Base-by-base conservation (phyloP, 495 filamentous ascomycete species). In the Penicillium longicatenatum region DNA sequence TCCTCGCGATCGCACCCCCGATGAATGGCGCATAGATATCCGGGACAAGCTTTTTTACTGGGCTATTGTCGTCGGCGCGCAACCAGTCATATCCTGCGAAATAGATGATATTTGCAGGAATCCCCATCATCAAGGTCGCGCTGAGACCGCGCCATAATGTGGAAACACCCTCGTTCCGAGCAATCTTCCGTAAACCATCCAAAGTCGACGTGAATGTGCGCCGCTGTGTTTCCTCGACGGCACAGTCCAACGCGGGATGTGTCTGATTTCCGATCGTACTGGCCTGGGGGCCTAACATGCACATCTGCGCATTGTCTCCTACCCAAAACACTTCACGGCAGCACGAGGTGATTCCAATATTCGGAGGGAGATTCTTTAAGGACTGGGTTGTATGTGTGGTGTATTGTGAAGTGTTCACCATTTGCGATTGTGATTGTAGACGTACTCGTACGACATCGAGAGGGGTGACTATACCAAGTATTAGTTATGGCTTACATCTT, bases 61-160 rank as follows among this genome's bases (percentile, higher is more conserved):
- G 92, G 52, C 88, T 92, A 37, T 71, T 70, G 1, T 79, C 75
- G 65, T 88, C 89, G 21, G 75, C 86, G 14, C 94, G 87, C 57
- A 98, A 74, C 86, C 90, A 94, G 65, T 98, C 94, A 70, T 98
- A 98, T n/a, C 93, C 94, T 31, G 94, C 93, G 64, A 97, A 97
- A 73, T 98, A 98, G 57, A 98, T 98, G 58, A 98, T 93, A 71
- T 98, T 98, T 35, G 85, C 91, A 0, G 94, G 94, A 30, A 98
- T 84, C 3, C 93, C 87, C 94, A 98, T 98, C 63, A 90, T 82
- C 42, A 98, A 73, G 1, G 95, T 98, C 10, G 95, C 92, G 19
- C 89, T 92, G 2, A 98, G 81, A 6, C 94, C 94, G 35, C 94
- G 86, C 94, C 94, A 98, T 49, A 98, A 80, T 8, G 95, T 91